Base-by-base conservation (phyloP, 192 early-diverging fungal genomes). In the Phlyctochytrium arcticum region DNA sequence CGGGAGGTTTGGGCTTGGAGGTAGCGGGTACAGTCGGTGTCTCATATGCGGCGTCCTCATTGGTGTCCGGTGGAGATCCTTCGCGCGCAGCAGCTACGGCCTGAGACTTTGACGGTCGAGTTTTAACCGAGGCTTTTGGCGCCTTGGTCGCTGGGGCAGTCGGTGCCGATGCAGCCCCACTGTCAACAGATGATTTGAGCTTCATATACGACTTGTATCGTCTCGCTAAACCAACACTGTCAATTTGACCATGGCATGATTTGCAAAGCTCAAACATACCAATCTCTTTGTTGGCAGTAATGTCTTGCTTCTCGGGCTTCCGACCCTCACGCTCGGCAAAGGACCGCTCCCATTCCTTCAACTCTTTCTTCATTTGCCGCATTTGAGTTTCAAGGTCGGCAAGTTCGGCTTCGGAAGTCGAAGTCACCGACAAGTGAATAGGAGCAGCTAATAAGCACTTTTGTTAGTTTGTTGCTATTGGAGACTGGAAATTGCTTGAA, bases 301-400 rank as follows among this genome's bases (percentile, higher is more conserved):
- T 85, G 58, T 85, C 83, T 17, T 62, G 49, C 66, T 79, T 85
- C 26, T 74, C 73, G 19, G 83, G 83, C 62, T 85, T 85, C 10
- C 83, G 8, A 5, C 79, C 80, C 21, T 83, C 53, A 24, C 54
- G 34, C 0, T 47, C 59, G 2, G 70, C 55, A 64, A 85, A 85
- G 3, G 31, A 23, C 30, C 71, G 73, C 55, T 85, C 83, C 83
- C 83, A 85, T 15, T 74, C 75, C 54, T 85, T 85, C 46, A 85
- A 75, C 56, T 83, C 83, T 42, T 68, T 58, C 65, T 81, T 82
- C 47, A 84, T 34, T 44, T 80, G 63, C 15, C 31, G n/a, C 23
- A 60, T 12, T 31, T 54, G 67, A 5, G 21, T 31, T 27, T 67
- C 65, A 9, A 65, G 15, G 10, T 12, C 15, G 27, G 12, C 50